phyloP scores from a whole-genome alignment of 805 yeast genomes.

The Lipomyces sp. region DNA sequence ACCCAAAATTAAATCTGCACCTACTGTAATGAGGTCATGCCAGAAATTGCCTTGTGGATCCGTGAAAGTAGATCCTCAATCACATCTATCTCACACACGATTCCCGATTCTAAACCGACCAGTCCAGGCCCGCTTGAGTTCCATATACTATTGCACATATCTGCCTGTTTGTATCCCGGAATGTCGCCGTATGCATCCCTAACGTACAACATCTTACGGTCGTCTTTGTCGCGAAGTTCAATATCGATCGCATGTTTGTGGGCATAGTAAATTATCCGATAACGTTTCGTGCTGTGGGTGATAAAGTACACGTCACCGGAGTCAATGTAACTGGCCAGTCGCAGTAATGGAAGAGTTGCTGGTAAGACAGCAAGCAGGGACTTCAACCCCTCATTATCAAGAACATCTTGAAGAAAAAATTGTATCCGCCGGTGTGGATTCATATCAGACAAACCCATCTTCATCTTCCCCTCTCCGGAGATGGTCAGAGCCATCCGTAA shows the following conservation, averaged over 20 bases:
- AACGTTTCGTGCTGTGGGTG: constrained; percentile 31
- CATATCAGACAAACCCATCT: constrained; percentile 33
- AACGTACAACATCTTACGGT: constrained; percentile 23
- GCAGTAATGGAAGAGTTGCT: constrained; percentile 42
- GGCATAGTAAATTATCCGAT: constrained; percentile 23
- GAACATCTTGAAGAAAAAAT: constrained; percentile 41
- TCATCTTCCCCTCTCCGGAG: constrained; percentile 20
- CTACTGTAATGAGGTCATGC: not conserved
- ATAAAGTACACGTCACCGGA: constrained; percentile 26
- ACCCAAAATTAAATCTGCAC: not conserved
- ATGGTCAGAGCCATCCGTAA: constrained; percentile 28
- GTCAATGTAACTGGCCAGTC: constrained; percentile 34
- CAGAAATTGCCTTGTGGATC: constrained; percentile 18
- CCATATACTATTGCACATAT: constrained; percentile 26
- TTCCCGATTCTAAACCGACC: constrained; percentile 26
- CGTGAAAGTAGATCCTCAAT: constrained; percentile 24
- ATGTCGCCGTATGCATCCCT: constrained; percentile 16
- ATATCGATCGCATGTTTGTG: constrained; percentile 24
- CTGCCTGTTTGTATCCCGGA: constrained; percentile 12
- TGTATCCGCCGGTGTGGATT: constrained; percentile 43
- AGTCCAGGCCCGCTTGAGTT: constrained; percentile 14
- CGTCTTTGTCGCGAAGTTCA: constrained; percentile 16
- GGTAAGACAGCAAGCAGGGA: constrained; percentile 41
- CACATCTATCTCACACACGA: constrained; percentile 26
- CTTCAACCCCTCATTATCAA: constrained; percentile 40